phyloP scores from a whole-genome alignment of 2,329 filamentous ascomycete genomes.

The Zymoseptoria ardabiliae region DNA sequence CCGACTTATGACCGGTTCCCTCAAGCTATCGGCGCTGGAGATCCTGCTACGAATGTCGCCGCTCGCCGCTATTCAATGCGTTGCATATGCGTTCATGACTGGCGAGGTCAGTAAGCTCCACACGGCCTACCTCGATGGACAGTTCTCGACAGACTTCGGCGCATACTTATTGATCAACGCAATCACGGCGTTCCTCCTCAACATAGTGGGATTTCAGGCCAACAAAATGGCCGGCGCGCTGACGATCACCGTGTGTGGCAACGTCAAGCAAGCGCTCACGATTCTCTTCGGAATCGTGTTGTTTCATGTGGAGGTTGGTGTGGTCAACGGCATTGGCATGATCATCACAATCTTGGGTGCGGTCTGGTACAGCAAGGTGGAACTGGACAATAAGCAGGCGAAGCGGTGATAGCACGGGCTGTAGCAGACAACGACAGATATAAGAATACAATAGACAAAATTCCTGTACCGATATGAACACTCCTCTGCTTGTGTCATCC shows the following conservation, averaged over 20 bases:
- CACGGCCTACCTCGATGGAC: constrained; percentile 2
- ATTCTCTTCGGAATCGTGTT: constrained; percentile 31
- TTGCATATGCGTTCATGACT: constrained; percentile 14
- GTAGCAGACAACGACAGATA: neutral
- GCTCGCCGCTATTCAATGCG: constrained; percentile 16
- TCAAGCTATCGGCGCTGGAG: constrained; percentile 52
- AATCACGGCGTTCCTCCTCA: constrained; percentile 30
- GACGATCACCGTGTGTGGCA: constrained; percentile 32
- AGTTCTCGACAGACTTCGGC: constrained; percentile 49
- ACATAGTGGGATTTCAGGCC: constrained; percentile 32
- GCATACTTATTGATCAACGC: constrained; percentile 41
- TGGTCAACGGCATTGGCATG: constrained; percentile 49
- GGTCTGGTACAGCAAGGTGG: constrained; percentile 52
- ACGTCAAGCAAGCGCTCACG: constrained; percentile 34
- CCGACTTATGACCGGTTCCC: constrained; percentile 55
- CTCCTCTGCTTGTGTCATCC: neutral
- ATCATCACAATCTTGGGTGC: constrained; percentile 48
- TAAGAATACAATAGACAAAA: too few species aligned
- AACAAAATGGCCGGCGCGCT: constrained; percentile 34
- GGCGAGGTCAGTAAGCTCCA: constrained; percentile 14
- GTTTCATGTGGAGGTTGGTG: constrained; percentile 29
- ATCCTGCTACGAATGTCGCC: constrained; percentile 41
- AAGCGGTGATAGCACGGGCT: neutral
- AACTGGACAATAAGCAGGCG: constrained; percentile 39
- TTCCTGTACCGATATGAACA: neutral